A percentile compares a stretch with the other conserved stretches of the same genome.
Conservation (phyloP, 2,329 filamentous ascomycete genomes). For the Penicillium sp. region DNA sequence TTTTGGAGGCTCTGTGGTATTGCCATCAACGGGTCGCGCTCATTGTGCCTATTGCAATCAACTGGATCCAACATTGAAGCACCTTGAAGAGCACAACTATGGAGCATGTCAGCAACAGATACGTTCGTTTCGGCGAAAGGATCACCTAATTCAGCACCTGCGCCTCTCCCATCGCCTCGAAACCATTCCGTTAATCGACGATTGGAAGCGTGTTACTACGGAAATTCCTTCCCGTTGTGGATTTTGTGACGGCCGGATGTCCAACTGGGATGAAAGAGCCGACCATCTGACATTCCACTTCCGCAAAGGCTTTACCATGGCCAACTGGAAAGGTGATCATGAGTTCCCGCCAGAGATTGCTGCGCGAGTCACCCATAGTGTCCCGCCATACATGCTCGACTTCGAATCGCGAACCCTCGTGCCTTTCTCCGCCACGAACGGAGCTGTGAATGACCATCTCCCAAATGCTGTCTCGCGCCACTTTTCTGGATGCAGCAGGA, state of each 20-base stretch:
- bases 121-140: constrained; percentile 54
- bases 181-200: constrained; percentile 20
- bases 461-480: constrained; percentile 13
- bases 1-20: constrained; percentile 12
- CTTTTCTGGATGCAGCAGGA: neutral
- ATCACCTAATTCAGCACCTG: constrained; percentile 55
- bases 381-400: constrained; percentile 22
- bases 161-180: constrained; percentile 51
- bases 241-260: constrained; percentile 9
- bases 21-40: constrained; percentile 8
- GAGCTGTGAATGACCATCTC: constrained; percentile 14
- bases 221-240: constrained; percentile 14
- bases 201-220: constrained; percentile 12
- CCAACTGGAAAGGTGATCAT: constrained; percentile 16
- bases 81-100: constrained; percentile 52
- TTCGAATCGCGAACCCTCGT: constrained; percentile 18
- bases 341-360: constrained; percentile 17
- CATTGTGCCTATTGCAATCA: constrained; percentile 52
- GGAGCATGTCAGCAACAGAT: constrained; percentile 48
- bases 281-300: constrained; percentile 10
- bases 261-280: neutral
- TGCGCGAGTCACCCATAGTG: constrained; percentile 15
- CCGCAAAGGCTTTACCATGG: constrained; percentile 14
- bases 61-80: constrained; percentile 47
- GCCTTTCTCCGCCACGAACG: constrained; percentile 21